Evolutionary conservation across 768 basidiomycete genomes (phyloP).

Genomic region (Suillus cothurnatus): DNA sequence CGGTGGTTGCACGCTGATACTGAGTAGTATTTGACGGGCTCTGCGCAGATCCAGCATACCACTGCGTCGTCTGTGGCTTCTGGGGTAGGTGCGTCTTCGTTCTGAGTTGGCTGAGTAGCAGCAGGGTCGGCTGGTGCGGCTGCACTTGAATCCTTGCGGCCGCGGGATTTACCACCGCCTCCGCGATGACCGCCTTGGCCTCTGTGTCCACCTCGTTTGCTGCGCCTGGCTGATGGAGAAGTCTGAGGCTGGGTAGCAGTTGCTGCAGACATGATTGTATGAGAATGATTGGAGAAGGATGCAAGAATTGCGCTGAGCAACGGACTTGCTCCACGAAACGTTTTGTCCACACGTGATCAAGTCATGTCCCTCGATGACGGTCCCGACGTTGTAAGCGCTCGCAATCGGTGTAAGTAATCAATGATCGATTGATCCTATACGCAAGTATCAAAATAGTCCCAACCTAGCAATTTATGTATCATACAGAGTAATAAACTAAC

Average conservation of each 20-base stretch:
- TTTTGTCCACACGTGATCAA: constrained; percentile 8
- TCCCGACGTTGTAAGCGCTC: neutral
- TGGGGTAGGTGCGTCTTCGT: constrained; percentile 6
- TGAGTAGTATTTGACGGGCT: constrained; percentile 88
- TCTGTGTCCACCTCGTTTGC: constrained; percentile 17
- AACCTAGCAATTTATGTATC: neutral
- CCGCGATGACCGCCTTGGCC: constrained; percentile 20
- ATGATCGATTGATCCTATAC: neutral
- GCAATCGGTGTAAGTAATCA: neutral
- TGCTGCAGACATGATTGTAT: constrained; percentile 22
- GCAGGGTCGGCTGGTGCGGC: neutral
- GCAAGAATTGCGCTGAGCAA: neutral
- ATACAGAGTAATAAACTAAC: neutral
- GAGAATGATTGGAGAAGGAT: neutral
- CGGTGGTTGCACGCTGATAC: constrained; percentile 91
- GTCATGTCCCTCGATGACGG: neutral
- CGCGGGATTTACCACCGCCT: constrained; percentile 16
- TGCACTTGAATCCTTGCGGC: constrained; percentile 1
- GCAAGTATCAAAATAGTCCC: neutral
- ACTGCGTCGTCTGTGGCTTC: constrained; percentile 36
- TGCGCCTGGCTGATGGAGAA: neutral
- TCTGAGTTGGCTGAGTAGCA: constrained; percentile 6
- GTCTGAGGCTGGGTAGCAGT: constrained; percentile 18
- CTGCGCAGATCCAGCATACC: constrained; percentile 93
- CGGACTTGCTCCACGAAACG: neutral